Conservation (phyloP, 1,284 basidiomycete genomes). For the Cystobasidium slooffiae region DNA sequence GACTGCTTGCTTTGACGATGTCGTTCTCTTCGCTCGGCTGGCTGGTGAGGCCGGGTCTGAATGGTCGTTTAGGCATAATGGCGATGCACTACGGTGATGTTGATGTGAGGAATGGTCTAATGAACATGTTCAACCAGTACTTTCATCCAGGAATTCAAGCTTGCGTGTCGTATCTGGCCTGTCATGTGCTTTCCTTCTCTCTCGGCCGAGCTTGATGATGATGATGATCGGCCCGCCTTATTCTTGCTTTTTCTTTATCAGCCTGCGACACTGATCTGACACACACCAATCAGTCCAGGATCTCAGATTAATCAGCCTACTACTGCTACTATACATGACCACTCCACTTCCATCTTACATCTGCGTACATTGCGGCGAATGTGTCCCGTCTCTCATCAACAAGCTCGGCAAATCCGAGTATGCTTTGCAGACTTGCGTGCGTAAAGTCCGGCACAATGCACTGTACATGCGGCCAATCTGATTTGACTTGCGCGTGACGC, state of each 20-base stretch:
- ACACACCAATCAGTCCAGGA: neutral
- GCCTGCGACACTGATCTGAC: neutral
- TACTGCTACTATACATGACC: neutral
- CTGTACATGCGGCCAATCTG: neutral
- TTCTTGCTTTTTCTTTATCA: conserved; percentile 1
- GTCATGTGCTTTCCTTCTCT: conserved; percentile 8
- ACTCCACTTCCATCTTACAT: neutral
- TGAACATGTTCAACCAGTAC: neutral
- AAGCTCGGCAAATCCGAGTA: conserved; percentile 28
- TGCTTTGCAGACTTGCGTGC: conserved; percentile 28
- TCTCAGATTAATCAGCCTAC: too few relatives aligned
- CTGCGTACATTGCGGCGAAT: conserved; percentile 24
- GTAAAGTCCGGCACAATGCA: neutral
- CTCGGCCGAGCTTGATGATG: neutral
- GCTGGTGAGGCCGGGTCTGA: conserved; percentile 20
- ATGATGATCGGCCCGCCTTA: neutral
- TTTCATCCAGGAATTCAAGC: neutral
- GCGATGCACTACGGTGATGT: neutral
- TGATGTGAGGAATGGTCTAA: too few relatives aligned
- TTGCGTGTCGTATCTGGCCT: too few relatives aligned
- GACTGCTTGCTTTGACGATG: neutral
- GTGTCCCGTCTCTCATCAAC: neutral
- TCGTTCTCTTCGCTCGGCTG: conserved; percentile 20
- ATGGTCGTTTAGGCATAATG: neutral
- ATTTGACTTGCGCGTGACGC: neutral